Evolutionary conservation across 805 yeast genomes (phyloP), one percentile per base, ranked within the genome.

Genomic region (Debaryomyces maramus): DNA sequence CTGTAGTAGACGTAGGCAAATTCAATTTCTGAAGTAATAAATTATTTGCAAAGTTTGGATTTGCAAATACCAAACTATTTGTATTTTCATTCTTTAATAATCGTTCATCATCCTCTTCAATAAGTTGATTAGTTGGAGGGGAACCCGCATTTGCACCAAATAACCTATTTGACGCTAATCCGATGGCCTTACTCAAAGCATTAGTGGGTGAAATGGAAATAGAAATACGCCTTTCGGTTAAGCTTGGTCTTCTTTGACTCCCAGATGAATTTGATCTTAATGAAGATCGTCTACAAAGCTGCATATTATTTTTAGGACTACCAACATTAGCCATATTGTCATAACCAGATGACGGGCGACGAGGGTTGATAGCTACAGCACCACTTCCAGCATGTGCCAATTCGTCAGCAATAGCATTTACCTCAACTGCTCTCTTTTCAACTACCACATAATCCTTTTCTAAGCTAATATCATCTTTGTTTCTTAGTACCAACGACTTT

Each of bases 351-450:
- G 60, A 60, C 8, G 69, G 66, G 44, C 61, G 56, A 23, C 65
- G 56, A 6, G 58, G 53, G 35, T 52, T 53, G n/a, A 69, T 71
- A 1, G 77, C 81, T 22, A 74, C 72, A 5, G 74, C 71, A 5
- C 76, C 73, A 41, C 70, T 61, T 1, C 81, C 82, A 3, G 82
- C 82, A 43, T 70, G 67, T 11, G 88, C 90, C 37, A 91, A 67
- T 58, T 90, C 97, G 61, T 91, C 98, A 3, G 99, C 99, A 41
- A 93, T 72, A 2, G 96, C 91, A 66, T 91, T 91, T 6, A 91
- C 95, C 58, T 93, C 98, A 3, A 91, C 97, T 0, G 93, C 88
- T 36, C 95, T 77, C 60, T 91, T 93, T 60, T 91, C 98, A 20
- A 91, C 90, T 28, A 91, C 95, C 23, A 91, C 98, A 52, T 91